A percentile compares a stretch with the other conserved stretches of the same genome.
Conservation (phyloP, 495 filamentous ascomycete genomes). For the Cladorrhinum samala region DNA sequence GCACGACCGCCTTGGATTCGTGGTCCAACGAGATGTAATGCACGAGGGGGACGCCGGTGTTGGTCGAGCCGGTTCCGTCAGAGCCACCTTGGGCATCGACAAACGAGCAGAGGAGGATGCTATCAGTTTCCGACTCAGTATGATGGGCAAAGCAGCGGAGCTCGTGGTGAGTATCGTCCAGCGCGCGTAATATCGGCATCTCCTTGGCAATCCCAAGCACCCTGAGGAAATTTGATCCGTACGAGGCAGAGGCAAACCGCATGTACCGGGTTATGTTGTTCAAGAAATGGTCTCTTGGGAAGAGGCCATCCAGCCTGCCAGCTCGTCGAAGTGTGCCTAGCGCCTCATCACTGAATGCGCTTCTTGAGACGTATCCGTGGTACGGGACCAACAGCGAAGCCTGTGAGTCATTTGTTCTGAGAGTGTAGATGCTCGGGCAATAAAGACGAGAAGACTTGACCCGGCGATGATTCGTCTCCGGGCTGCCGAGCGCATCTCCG, state of each 20-base stretch:
- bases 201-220: slow-evolving; percentile 58
- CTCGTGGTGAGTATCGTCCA: slow-evolving; percentile 55
- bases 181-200: slow-evolving; percentile 39
- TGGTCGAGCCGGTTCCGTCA: slow-evolving; percentile 62
- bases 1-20: slow-evolving; percentile 68
- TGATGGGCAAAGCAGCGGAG: slow-evolving; percentile 67
- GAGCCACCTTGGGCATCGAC: slow-evolving; percentile 70
- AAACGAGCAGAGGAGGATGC: slow-evolving; percentile 70
- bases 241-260: slow-evolving; percentile 71
- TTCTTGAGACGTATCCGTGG: slow-evolving; percentile 40
- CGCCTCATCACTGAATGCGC: slow-evolving; percentile 51
- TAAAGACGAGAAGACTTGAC: slow-evolving; percentile 34
- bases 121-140: slow-evolving; percentile 58
- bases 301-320: slow-evolving; percentile 56
- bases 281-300: slow-evolving; percentile 60
- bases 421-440: slow-evolving; percentile 62
- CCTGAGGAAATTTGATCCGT: slow-evolving; percentile 64
- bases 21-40: slow-evolving; percentile 76
- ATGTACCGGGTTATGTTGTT: slow-evolving; percentile 69
- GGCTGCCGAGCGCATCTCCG: slow-evolving; percentile 1
- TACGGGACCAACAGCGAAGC: slow-evolving; percentile 59
- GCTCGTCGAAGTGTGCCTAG: slow-evolving; percentile 50
- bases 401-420: slow-evolving; percentile 58
- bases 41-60: slow-evolving; percentile 69
- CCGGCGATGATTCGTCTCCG: slow-evolving; percentile 24